A percentile compares a stretch with the other conserved stretches of the same genome.
Conservation (phyloP, 768 basidiomycete genomes). For the Pleurotus tuber-regium region DNA sequence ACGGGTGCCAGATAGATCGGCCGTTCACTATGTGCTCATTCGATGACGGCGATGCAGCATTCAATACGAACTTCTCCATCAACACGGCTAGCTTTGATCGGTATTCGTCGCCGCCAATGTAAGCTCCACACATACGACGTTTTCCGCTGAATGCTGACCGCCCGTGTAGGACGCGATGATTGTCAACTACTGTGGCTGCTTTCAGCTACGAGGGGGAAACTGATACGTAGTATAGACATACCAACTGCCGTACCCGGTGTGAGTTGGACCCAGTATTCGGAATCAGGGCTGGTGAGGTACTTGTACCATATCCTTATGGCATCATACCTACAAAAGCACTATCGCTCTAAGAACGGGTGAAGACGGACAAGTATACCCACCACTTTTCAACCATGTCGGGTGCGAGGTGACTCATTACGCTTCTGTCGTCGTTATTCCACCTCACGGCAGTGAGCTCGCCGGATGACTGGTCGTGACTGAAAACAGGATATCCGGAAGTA, state of each 20-base stretch:
- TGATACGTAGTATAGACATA: too few relatives aligned
- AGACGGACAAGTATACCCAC: conserved; percentile 39
- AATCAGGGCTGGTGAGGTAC: conserved; percentile 73
- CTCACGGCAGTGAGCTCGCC: conserved; percentile 73
- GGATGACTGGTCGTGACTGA: conserved; percentile 59
- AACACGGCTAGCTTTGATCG: conserved; percentile 73
- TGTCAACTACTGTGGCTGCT: conserved; percentile 68
- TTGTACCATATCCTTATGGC: conserved; percentile 80
- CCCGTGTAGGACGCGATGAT: conserved; percentile 92
- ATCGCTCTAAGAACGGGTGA: background rate
- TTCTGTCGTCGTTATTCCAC: conserved; percentile 96
- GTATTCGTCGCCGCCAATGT: conserved; percentile 90
- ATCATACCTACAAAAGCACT: conserved; percentile 55
- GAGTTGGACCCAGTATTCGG: conserved; percentile 92
- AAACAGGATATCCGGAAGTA: conserved; percentile 60
- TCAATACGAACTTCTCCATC: conserved; percentile 54
- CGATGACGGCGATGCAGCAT: conserved; percentile 17
- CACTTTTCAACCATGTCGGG: conserved; percentile 70
- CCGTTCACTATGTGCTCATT: conserved; percentile 20
- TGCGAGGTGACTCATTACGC: conserved; percentile 64
- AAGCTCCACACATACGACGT: conserved; percentile 94
- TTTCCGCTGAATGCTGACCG: conserved; percentile 87
- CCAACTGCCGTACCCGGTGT: conserved; percentile 82
- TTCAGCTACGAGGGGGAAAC: background rate
- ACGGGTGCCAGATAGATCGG: conserved; percentile 57